Percentiles rank a stretch among this genome's conserved stretches.
Conservation (phyloP, 2,329 filamentous ascomycete genomes). For the Ophiostoma ips region DNA sequence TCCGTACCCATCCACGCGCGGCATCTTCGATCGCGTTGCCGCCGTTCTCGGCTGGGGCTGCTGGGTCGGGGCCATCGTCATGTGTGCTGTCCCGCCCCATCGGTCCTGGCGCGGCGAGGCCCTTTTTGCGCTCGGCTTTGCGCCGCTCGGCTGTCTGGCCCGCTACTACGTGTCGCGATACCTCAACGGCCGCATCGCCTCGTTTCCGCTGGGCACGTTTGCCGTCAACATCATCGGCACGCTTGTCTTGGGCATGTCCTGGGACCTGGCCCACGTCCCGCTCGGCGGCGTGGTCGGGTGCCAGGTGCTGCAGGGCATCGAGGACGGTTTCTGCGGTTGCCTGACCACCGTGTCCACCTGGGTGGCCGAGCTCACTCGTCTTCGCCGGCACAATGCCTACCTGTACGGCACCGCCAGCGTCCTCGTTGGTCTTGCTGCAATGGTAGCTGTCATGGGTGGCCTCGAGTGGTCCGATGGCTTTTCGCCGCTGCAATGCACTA, state of each 20-base stretch:
- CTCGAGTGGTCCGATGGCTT: slow-evolving; percentile 56
- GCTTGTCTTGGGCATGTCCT: slow-evolving; percentile 58
- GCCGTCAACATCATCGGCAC: slow-evolving; percentile 68
- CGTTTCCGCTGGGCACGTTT: slow-evolving; percentile 81
- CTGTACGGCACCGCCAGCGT: slow-evolving; percentile 53
- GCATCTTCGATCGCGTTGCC: slow-evolving; percentile 47
- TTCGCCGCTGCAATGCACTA: slow-evolving; percentile 24
- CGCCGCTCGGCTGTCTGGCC: slow-evolving; percentile 61
- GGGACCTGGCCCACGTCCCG: slow-evolving; percentile 59
- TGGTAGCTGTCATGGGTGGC: slow-evolving; percentile 63
- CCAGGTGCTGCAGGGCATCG: slow-evolving; percentile 45
- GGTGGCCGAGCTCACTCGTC: slow-evolving; percentile 43
- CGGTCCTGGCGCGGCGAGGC: slow-evolving; percentile 63
- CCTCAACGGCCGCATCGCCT: slow-evolving; percentile 52
- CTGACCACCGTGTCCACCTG: slow-evolving; percentile 55
- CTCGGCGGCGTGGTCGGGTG: slow-evolving; percentile 43
- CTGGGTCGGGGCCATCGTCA: slow-evolving; percentile 65
- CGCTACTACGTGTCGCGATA: slow-evolving; percentile 59
- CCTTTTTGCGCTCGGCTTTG: slow-evolving; percentile 67
- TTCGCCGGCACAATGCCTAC: slow-evolving; percentile 44
- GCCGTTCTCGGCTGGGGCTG: slow-evolving; percentile 54
- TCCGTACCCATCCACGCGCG: slow-evolving; percentile 41
- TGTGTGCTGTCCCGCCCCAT: slow-evolving; percentile 59
- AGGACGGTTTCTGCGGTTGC: slow-evolving; percentile 56
- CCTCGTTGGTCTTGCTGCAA: slow-evolving; percentile 37